Evolutionary conservation across 164 flowering plant species (phyloP).

Genomic region (Stephania cephalantha): DNA sequence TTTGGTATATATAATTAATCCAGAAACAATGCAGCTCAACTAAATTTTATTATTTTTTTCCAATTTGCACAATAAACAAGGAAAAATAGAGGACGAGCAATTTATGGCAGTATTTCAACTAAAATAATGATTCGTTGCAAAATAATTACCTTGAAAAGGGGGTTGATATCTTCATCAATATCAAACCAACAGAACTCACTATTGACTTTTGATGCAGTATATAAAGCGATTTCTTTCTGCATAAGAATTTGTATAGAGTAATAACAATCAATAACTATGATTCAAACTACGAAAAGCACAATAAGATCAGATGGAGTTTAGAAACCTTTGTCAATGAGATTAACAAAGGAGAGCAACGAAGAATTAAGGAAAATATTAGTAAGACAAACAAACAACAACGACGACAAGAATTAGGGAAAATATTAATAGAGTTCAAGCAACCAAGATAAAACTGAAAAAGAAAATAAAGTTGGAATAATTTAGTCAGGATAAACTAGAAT

Average conservation of each 20-base stretch:
- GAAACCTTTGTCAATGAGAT: not conserved
- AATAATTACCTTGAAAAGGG: slow-evolving; percentile 77
- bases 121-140: not conserved
- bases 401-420: not conserved
- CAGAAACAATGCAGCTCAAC: not conserved
- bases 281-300: not conserved
- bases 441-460: not conserved
- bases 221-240: slow-evolving; percentile 95
- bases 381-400: not conserved
- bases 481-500: not conserved
- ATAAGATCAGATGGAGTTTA: not conserved
- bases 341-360: not conserved
- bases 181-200: slow-evolving; percentile 86
- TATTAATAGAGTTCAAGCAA: not conserved
- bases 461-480: not conserved
- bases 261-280: not conserved
- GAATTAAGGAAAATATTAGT: not conserved
- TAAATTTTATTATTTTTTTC: not conserved
- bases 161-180: slow-evolving; percentile 86
- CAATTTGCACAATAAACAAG: not conserved
- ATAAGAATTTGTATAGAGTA: slow-evolving; percentile 13
- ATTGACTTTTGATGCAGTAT: slow-evolving; percentile 72
- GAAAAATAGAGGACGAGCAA: not conserved
- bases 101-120: not conserved
- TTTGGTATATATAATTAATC: not conserved